Percentiles rank a stretch among this genome's conserved stretches.
phyloP scores from a whole-genome alignment of 1,284 basidiomycete genomes.

The Tilletia caries region DNA sequence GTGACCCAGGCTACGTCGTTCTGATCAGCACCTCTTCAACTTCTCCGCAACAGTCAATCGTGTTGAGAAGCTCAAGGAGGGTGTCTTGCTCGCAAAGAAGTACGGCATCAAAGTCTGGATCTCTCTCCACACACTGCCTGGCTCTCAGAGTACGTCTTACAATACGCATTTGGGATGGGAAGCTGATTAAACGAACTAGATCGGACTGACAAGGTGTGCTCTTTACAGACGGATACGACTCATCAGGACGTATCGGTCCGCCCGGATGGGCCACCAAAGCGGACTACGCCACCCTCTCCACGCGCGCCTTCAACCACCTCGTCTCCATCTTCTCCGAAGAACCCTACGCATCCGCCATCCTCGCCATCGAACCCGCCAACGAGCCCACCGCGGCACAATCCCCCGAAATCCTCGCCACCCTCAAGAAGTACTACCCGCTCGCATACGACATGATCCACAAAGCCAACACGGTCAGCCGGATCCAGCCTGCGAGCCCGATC shows the following conservation, averaged over 20 bases:
- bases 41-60: conserved; percentile 6
- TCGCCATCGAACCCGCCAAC: conserved; percentile 14
- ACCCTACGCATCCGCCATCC: conserved; percentile 17
- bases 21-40: not conserved
- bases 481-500: not conserved
- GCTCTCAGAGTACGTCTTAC: conserved; percentile 3
- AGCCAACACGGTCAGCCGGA: not conserved
- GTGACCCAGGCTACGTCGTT: not conserved
- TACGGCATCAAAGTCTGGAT: conserved; percentile 19
- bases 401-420: conserved; percentile 13
- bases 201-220: not conserved
- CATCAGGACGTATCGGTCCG: not conserved
- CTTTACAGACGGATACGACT: conserved; percentile 10
- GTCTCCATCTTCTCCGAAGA: conserved; percentile 16
- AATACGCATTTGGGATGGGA: too few relatives aligned
- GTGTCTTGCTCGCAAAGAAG: conserved; percentile 11
- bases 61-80: conserved; percentile 18
- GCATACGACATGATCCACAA: conserved; percentile 15
- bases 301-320: conserved; percentile 13
- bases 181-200: not conserved
- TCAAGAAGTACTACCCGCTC: conserved; percentile 21
- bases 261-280: not conserved
- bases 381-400: conserved; percentile 13
- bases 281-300: conserved; percentile 10
- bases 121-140: conserved; percentile 9